A percentile compares a stretch with the other conserved stretches of the same genome.
These are phyloP conservation scores for Gryganskiella cystojenkinii DNA, from an alignment of 192 early-diverging fungal species.

Conservation along the genomic window DNA sequence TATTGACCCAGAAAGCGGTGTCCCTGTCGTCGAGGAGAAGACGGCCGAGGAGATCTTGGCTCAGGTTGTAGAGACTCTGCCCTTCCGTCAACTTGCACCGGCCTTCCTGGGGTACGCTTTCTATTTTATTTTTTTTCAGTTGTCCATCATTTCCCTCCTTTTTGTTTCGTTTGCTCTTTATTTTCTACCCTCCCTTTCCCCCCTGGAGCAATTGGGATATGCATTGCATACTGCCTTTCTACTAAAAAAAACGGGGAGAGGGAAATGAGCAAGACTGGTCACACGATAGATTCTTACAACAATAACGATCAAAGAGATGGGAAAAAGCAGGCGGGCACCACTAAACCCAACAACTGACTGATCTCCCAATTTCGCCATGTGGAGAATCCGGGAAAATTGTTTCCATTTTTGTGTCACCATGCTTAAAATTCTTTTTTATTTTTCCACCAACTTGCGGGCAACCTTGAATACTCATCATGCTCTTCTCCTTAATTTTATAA, in stretches of 20 bases:
- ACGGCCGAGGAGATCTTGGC: slow-evolving; percentile 38
- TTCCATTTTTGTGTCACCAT: background rate
- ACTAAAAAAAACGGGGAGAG: no score
- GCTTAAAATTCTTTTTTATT: background rate
- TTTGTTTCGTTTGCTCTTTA: no score
- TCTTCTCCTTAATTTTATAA: background rate
- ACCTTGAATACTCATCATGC: background rate
- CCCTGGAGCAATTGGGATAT: no score
- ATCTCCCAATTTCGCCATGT: background rate
- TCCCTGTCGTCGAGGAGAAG: slow-evolving; percentile 9
- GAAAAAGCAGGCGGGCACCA: no score
- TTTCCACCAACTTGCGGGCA: background rate
- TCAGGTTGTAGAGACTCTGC: slow-evolving; percentile 35
- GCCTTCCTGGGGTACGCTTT: slow-evolving; percentile 38
- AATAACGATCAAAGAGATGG: no score
- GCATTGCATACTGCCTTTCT: no score
- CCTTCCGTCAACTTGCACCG: slow-evolving; percentile 37
- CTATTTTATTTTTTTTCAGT: background rate
- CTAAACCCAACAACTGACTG: no score
- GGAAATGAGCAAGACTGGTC: no score
- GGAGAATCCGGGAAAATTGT: background rate
- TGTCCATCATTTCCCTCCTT: background rate
- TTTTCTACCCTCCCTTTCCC: background rate
- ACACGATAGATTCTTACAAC: no score
- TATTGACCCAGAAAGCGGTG: slow-evolving; percentile 7